Base-by-base conservation (phyloP, 1,284 basidiomycete genomes). In the Farysia itapuensis region DNA sequence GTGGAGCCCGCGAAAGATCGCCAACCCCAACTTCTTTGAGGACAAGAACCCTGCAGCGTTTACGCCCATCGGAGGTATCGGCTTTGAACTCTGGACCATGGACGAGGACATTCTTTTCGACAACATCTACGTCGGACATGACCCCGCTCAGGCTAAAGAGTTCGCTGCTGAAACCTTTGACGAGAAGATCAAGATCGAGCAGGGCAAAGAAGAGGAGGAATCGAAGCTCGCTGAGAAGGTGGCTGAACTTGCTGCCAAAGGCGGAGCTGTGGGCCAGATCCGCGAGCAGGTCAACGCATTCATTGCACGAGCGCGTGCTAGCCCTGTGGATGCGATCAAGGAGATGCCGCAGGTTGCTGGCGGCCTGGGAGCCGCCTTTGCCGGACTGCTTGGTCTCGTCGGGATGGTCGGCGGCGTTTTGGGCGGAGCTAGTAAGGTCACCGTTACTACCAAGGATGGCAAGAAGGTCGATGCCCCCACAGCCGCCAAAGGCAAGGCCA, bases 11-110 rank as follows among this genome's bases (percentile, higher is more conserved):
- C 59, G 64, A 43, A 64, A 71, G 66, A 74, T 72, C 51, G 22
- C 59, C 43, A 99, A 99, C 86, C 90, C 94, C 21, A 80, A 81
- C 74, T 96, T 81, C 84, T 98, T 88, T 77, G 89, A 94, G 80
- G 95, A 98, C 79, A 77, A 82, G 39, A 83, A 82, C 46, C 94
- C 95, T 3, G 84, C 90, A 66, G 86, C 90, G 70, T 86, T 98
- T 52, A 60, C 60, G 38, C 58, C 64, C 23, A 72, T 75, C 39
- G 69, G 49, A 21, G 73, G 71, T 46, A 46, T 74, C 29, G 73
- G 73, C 31, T 75, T 74, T 40, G 73, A 75, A 51, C 50, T 75
- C 20, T 75, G 73, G 73, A 74, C 72, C 16, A 74, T 75, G 71
- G 72, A 74, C 50, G 68, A 69, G 26, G 72, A 72, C 48, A 71